phyloP scores from a whole-genome alignment of 805 yeast genomes.

The Soucietia sequanensis region DNA sequence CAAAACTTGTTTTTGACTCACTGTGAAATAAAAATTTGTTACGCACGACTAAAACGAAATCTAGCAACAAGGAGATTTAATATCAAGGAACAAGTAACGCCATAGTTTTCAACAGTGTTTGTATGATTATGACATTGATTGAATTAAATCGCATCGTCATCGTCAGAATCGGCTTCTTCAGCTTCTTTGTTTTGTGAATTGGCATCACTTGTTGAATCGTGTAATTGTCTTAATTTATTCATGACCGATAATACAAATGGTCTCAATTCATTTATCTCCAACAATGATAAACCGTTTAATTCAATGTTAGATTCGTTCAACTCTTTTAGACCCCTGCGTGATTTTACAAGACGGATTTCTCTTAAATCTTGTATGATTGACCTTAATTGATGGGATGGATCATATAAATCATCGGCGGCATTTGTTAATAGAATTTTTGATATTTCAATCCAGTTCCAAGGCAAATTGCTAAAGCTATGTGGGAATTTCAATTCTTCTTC shows the following conservation, averaged over 20 bases:
- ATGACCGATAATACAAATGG: constrained; percentile 80
- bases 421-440: constrained; percentile 64
- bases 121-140: too few species aligned
- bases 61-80: too few species aligned
- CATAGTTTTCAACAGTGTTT: too few species aligned
- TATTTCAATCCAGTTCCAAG: constrained; percentile 87
- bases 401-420: constrained; percentile 78
- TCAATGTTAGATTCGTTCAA: constrained; percentile 81
- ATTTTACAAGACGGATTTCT: constrained; percentile 78
- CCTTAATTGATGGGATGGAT: constrained; percentile 68
- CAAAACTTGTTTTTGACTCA: too few species aligned
- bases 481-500: constrained; percentile 64
- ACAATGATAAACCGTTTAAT: constrained; percentile 73
- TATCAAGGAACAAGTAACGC: too few species aligned
- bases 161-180: constrained; percentile 7
- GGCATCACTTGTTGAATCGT: constrained; percentile 29
- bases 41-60: too few species aligned
- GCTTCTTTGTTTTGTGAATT: constrained; percentile 10
- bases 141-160: too few species aligned
- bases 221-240: constrained; percentile 67
- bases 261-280: constrained; percentile 87
- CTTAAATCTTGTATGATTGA: constrained; percentile 77
- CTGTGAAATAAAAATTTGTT: too few species aligned
- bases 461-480: constrained; percentile 65
- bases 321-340: constrained; percentile 73